These are phyloP conservation scores for Nicotiana obtusifolia DNA, from an alignment of 257 asterid species.

Conservation along the genomic window DNA sequence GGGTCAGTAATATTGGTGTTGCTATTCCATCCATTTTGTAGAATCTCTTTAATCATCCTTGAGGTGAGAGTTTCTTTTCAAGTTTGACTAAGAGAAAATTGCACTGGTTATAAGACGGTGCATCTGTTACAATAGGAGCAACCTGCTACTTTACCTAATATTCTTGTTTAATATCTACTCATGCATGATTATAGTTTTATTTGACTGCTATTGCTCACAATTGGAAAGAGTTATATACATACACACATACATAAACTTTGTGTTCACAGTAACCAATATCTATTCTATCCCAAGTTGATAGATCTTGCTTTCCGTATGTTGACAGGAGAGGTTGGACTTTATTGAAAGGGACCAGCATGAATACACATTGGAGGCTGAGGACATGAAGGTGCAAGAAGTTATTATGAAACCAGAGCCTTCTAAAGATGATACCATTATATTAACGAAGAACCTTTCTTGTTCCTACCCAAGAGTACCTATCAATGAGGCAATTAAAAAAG, in stretches of 20 bases:
- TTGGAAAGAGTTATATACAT: slow-evolving; percentile 2
- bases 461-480: slow-evolving; percentile 74
- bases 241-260: not conserved
- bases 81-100: not conserved
- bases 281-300: not conserved
- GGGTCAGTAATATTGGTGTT: not conserved
- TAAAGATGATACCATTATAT: slow-evolving; percentile 44
- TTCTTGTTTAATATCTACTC: not conserved
- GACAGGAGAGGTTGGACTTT: slow-evolving; percentile 69
- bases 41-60: not conserved
- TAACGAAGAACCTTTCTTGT: slow-evolving; percentile 81
- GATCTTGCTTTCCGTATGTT: slow-evolving; percentile 6
- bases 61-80: not conserved
- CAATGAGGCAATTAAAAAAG: slow-evolving; percentile 59
- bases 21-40: not conserved
- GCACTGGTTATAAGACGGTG: not conserved
- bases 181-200: no score
- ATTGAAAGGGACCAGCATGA: slow-evolving; percentile 72
- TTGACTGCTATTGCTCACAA: not conserved
- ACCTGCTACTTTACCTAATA: not conserved
- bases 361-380: slow-evolving; percentile 77
- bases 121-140: not conserved
- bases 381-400: slow-evolving; percentile 66
- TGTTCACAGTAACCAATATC: not conserved
- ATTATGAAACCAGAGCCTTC: slow-evolving; percentile 75